Percentiles rank a stretch among this genome's conserved stretches.
These are phyloP conservation scores for Hsuehochloa calcarea DNA, from an alignment of 176 grass and related monocot species.

Conservation along the genomic window DNA sequence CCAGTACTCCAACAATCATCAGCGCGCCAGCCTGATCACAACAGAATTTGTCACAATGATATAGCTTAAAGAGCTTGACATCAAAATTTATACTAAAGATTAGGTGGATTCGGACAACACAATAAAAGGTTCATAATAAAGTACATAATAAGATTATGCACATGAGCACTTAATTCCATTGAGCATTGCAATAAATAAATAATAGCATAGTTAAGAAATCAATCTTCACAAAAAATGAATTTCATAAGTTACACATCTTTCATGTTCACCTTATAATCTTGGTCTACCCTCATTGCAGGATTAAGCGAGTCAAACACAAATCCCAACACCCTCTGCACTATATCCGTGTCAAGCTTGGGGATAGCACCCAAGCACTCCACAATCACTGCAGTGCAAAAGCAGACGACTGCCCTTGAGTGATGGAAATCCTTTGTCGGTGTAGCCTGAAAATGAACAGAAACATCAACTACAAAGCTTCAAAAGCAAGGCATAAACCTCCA, in stretches of 20 bases:
- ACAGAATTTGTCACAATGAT: slow-evolving; percentile 20
- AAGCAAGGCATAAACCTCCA: slow-evolving; percentile 27
- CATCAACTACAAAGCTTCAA: slow-evolving; percentile 20
- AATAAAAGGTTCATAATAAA: neutral
- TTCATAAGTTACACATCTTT: neutral
- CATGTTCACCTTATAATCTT: slow-evolving; percentile 69
- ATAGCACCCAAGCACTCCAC: slow-evolving; percentile 86
- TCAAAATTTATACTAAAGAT: neutral
- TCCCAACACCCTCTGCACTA: slow-evolving; percentile 72
- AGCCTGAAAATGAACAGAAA: slow-evolving; percentile 48
- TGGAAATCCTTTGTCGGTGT: slow-evolving; percentile 67
- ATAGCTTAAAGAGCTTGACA: neutral
- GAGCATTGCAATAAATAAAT: neutral
- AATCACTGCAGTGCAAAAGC: slow-evolving; percentile 80
- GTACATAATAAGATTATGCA: neutral
- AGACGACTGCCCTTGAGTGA: slow-evolving; percentile 63
- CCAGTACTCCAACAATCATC: slow-evolving; percentile 84
- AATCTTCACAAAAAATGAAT: slow-evolving; percentile 11
- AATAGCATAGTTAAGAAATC: neutral
- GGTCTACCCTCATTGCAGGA: slow-evolving; percentile 54
- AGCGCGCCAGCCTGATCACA: slow-evolving; percentile 70
- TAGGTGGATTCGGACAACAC: neutral
- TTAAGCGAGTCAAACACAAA: slow-evolving; percentile 88
- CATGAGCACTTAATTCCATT: neutral
- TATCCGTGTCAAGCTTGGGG: slow-evolving; percentile 78